Evolutionary conservation across 2,329 filamentous ascomycete species (phyloP).

Genomic region (Trichoderma koningiopsis): DNA sequence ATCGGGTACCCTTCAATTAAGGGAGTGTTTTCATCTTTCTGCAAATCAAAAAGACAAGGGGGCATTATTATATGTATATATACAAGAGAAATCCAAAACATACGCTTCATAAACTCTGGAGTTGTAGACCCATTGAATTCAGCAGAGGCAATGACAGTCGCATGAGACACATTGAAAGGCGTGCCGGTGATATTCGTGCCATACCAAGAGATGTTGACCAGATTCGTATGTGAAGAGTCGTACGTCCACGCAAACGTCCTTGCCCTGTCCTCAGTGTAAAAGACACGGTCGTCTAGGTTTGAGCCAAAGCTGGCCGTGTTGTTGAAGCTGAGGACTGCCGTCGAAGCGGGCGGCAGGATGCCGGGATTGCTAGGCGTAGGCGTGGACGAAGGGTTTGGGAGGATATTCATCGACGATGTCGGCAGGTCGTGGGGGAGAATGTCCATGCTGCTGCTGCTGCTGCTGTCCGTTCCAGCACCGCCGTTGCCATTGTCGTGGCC

Average conservation of each 20-base stretch:
- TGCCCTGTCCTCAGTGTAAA: background rate
- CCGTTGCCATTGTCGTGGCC: background rate
- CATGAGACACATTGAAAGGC: background rate
- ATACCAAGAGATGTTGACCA: slow-evolving; percentile 15
- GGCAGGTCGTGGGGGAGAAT: background rate
- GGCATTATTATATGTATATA: background rate
- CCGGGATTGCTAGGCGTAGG: background rate
- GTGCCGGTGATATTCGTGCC: background rate
- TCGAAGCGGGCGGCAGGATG: background rate
- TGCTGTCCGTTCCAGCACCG: background rate
- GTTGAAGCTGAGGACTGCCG: slow-evolving; percentile 15
- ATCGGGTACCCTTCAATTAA: background rate
- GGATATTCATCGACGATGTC: background rate
- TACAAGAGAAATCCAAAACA: background rate
- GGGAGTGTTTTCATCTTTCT: background rate
- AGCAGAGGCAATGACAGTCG: background rate
- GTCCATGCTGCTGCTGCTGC: background rate
- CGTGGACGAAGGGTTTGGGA: background rate
- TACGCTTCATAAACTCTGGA: background rate
- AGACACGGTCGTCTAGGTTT: background rate
- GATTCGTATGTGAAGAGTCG: background rate
- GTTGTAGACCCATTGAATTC: background rate
- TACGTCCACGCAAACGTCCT: slow-evolving; percentile 17
- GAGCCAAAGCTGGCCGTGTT: slow-evolving; percentile 5
- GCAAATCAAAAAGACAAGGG: background rate